Evolutionary conservation across 2,329 filamentous ascomycete genomes (phyloP), one percentile per base, ranked within the genome.

Genomic region (Tolypocladium capitatum): DNA sequence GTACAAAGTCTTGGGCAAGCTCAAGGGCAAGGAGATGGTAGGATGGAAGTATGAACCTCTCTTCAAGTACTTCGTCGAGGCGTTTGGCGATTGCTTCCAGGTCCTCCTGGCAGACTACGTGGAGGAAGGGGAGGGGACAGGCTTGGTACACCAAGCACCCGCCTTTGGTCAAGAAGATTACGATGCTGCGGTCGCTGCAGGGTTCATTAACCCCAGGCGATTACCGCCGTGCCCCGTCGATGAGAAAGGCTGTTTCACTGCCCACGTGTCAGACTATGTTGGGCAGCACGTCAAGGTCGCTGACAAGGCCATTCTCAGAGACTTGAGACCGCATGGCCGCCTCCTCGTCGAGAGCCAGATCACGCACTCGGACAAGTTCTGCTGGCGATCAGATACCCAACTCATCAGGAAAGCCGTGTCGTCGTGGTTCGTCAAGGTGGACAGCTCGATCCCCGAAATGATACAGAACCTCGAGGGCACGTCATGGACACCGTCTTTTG

Each of bases 121-220:
- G 49, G 92, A 86, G 24, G 81, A 84, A 28, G 89, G 92, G 50
- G 89, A 87, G 58, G 91, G 91, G 80, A 87, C 88, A 30, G 91
- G 91, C 60, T 84, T 97, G 52, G 91, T 97, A 38, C 91, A 97
- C 66, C 89, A 96, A 66, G 79, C 91, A 5, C 90, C 91, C 2
- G 88, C 89, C 1, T 96, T 91, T 61, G 91, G 91, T 76, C 87
- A 95, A 68, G 91, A 96, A 54, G 91, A 97, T 82, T 96, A 94
- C 72, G 83, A 83, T 55, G 80, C 92, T 50, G 86, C 85, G 7
- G 65, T 89, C 50, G 81, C 83, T 48, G 73, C 80, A 41, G 90
- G 88, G 36, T 76, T 94, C 56, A 84, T 96, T 60, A 83, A 67
- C 52, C 83, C 89, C 54, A 76, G 78, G 49, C 81, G 86, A 46